These are phyloP conservation scores for Sporothrix luriei DNA, from an alignment of 2,329 filamentous ascomycete genomes.

Conservation along the genomic window DNA sequence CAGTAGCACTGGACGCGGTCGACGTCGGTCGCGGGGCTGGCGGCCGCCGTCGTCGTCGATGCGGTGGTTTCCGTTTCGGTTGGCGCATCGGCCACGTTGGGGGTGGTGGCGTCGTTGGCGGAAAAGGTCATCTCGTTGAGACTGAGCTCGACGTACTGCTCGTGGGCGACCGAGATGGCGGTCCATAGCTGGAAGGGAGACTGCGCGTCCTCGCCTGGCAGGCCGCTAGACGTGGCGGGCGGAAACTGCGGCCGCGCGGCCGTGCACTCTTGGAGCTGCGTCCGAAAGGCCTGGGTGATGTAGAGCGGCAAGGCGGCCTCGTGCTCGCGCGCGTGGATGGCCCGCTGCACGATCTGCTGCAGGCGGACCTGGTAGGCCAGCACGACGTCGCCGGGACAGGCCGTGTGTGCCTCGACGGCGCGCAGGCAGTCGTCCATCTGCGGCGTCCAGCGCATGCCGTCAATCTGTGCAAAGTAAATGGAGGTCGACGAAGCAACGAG, in stretches of 20 bases:
- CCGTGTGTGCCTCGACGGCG: constrained; percentile 49
- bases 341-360: constrained; percentile 46
- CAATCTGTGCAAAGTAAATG: constrained; percentile 49
- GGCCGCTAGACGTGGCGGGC: not conserved
- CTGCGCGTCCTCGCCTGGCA: not conserved
- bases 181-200: not conserved
- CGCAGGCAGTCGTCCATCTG: constrained; percentile 61
- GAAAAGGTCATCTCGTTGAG: constrained; percentile 26
- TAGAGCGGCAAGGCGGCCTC: not conserved
- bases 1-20: constrained; percentile 25
- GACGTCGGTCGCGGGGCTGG: not conserved
- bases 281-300: not conserved
- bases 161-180: not conserved
- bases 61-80: no score
- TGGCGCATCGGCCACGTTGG: not conserved
- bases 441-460: constrained; percentile 58
- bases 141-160: constrained; percentile 24
- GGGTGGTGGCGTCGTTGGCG: not conserved
- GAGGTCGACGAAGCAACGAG: constrained; percentile 44
- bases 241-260: not conserved
- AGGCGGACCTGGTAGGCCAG: constrained; percentile 49
- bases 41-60: no score
- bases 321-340: constrained; percentile 29
- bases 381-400: constrained; percentile 54
- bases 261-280: constrained; percentile 6